Evolutionary conservation across 768 basidiomycete genomes (phyloP), one percentile per base, ranked within the genome.

Genomic region (Sarcodon sp.): DNA sequence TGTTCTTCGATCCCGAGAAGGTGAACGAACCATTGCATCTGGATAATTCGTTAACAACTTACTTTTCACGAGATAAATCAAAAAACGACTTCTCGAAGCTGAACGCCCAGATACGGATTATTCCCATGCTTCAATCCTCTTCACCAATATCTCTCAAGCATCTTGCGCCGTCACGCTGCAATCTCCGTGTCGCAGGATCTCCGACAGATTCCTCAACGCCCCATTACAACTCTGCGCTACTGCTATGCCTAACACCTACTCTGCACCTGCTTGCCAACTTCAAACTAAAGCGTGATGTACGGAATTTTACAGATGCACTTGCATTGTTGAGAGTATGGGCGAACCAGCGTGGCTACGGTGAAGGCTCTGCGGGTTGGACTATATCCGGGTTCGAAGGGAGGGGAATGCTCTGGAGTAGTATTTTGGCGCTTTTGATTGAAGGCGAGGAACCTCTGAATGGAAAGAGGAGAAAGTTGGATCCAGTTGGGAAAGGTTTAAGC

Each of bases 261-360:
- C 68, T 64, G 2, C 68, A 72, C 47, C 63, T 77, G 13, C 62
- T 74, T n/a, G 61, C 63, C 33, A 59, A 72, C 16, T 67, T 76
- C 54, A 54, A 65, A 1, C 54, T 83, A 37, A 66, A 73, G 9
- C 64, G 76, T 21, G 57, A 66, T 8, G 64, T 66, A 8, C 72
- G 83, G 0, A 72, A 80, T 0, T 91, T 88, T 60, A 61, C 64
- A 1, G 83, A 92, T 45, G 88, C 88, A 0, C 61, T 90, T 7
- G 71, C 83, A 0, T 69, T 97, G 1, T 75, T 97, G 12, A 76
- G 89, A 8, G 75, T 93, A 12, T 99, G 96, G 96, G 88, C 87
- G 1, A 79, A 81, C 45, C 85, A 92, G 55, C 72, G 92, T 37
- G 90, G 90, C 0, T 91, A 83, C 54, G 72, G 77, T 2, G 70